These are phyloP conservation scores for Saraca asoca DNA, from an alignment of 331 rosid species.

Conservation along the genomic window DNA sequence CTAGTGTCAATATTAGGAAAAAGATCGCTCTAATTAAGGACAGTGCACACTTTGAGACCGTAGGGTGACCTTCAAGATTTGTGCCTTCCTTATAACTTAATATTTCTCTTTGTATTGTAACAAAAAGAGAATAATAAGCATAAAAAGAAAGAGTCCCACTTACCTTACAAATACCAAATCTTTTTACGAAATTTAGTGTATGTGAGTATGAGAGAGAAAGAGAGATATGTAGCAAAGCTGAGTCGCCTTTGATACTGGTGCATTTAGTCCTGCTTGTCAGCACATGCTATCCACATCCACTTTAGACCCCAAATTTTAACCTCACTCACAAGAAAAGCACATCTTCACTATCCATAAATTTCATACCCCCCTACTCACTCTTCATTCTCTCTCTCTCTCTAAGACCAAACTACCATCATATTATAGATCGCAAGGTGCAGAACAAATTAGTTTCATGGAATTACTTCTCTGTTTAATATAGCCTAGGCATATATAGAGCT, in stretches of 20 bases:
- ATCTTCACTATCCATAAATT: slow-evolving; percentile 55
- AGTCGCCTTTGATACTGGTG: slow-evolving; percentile 83
- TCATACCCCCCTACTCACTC: slow-evolving; percentile 37
- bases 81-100: slow-evolving; percentile 32
- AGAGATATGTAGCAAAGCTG: slow-evolving; percentile 67
- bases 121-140: slow-evolving; percentile 26
- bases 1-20: too few species aligned
- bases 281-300: slow-evolving; percentile 99
- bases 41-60: not conserved
- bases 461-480: slow-evolving; percentile 35
- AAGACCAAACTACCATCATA: slow-evolving; percentile 40
- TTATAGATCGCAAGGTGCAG: slow-evolving; percentile 32
- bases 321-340: slow-evolving; percentile 96
- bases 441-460: slow-evolving; percentile 33
- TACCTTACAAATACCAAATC: slow-evolving; percentile 46
- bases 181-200: slow-evolving; percentile 48
- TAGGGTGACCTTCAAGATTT: slow-evolving; percentile 1
- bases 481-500: slow-evolving; percentile 16
- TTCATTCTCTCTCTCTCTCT: slow-evolving; percentile 24
- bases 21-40: too few species aligned
- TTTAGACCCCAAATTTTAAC: slow-evolving; percentile 82
- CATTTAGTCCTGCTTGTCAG: slow-evolving; percentile 74
- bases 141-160: slow-evolving; percentile 67
- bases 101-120: slow-evolving; percentile 11
- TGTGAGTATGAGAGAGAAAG: slow-evolving; percentile 39